Evolutionary conservation across 2,329 filamentous ascomycete genomes (phyloP), one percentile per base, ranked within the genome.

Genomic region (Periconia sp.): DNA sequence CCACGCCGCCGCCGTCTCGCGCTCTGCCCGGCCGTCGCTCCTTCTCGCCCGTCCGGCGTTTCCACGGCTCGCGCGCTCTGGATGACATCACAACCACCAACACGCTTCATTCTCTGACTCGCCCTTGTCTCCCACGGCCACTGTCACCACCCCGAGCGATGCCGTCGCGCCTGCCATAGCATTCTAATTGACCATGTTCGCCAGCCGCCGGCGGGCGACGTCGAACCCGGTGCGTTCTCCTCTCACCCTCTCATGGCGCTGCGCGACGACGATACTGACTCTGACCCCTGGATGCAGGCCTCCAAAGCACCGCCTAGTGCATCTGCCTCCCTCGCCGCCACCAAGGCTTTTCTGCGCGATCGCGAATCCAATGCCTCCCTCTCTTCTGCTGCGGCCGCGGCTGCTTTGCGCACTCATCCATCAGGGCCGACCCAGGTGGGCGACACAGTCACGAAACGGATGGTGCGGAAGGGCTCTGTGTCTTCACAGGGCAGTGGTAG

Each of bases 371-470:
- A 81, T 69, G 77, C 75, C 46, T 84, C 83, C 45, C 78, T 96
- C 30, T 95, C 92, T 28, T 86, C 88, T 24, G 89, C 92, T 5
- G 92, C 92, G 10, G 92, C 92, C 5, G 91, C 90, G 12, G 85
- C 91, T 19, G 92, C 92, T 33, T 79, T 97, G 45, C 85, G 87
- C 63, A 88, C 87, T 32, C 83, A 88, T 56, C 86, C 89, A 8
- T 85, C 85, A 37, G 85, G 88, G 2, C 91, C 90, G 16, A 92
- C 86, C 37, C 85, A 85, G 56, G 86, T 96, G 43, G 86, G 84
- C 66, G 84, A 90, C 63, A 83, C 95, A 31, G 87, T 95, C 70
- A 95, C 92, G 5, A 96, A 92, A 75, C 87, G 92, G 63, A 92
- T 87, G 64, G 69, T 83, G 47, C 83, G 89, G 57, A 84, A 91